Base-by-base conservation (phyloP, 345 rosid species). In the Aurinia saxatilis region DNA sequence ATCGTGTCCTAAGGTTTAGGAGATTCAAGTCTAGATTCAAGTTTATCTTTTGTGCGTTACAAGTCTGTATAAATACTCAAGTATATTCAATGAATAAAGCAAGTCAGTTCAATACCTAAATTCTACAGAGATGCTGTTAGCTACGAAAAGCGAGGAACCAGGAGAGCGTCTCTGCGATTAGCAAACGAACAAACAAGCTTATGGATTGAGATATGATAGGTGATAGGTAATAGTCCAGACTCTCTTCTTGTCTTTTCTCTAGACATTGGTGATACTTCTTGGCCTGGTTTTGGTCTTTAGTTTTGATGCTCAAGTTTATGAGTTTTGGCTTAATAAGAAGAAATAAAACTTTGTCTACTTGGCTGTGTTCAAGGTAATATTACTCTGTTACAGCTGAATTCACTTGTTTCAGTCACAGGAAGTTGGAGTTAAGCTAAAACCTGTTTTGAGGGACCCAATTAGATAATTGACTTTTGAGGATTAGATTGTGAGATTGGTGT, bases 41-140 rank as follows among this genome's bases (percentile, higher is more conserved):
- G n/a, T n/a, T n/a, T n/a, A n/a, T n/a, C n/a, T n/a, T n/a, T n/a
- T n/a, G n/a, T n/a, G n/a, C n/a, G n/a, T n/a, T n/a, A n/a, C n/a
- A n/a, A n/a, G n/a, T n/a, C n/a, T n/a, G n/a, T n/a, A n/a, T n/a
- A n/a, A n/a, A n/a, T n/a, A n/a, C n/a, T n/a, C n/a, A n/a, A n/a
- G n/a, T n/a, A n/a, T n/a, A n/a, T n/a, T n/a, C n/a, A n/a, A n/a
- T n/a, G n/a, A n/a, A n/a, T n/a, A n/a, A n/a, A n/a, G n/a, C n/a
- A n/a, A n/a, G n/a, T n/a, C n/a, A n/a, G n/a, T n/a, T n/a, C n/a
- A n/a, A n/a, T n/a, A n/a, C n/a, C n/a, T n/a, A n/a, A n/a, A n/a
- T n/a, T n/a, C n/a, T n/a, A n/a, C n/a, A n/a, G 74, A 74, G 44
- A 48, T 65, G 56, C 25, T 70, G 82, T 83, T 82, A 33, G 55